Base-by-base conservation (phyloP, 306 rosid genomes). In the Coriaria nepalensis region DNA sequence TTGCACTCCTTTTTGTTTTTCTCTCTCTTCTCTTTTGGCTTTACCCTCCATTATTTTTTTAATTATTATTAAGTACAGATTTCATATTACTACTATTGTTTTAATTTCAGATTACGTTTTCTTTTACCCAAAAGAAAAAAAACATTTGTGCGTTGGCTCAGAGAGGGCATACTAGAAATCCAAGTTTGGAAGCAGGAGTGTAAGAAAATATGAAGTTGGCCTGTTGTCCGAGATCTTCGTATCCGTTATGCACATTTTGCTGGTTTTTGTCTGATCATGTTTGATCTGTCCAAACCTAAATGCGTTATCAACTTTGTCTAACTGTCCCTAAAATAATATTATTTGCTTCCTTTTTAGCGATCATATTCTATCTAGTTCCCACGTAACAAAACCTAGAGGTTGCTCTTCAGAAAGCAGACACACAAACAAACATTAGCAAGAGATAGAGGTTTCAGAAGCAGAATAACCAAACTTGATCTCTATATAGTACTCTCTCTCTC, bases 181-280 rank as follows among this genome's bases (percentile, higher is more conserved):
- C 51, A 60, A 59, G 50, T 60, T 4, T 45, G 15, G 2, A 20
- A 10, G 48, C 14, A 29, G 4, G 41, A 45, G 49, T 45, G 32
- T 20, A 20, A 20, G 1, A 20, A 40, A 13, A 58, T 57, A 35
- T 59, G 9, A 35, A 54, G 50, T 44, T 50, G 66, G 71, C 1
- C 15, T 14, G 64, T 56, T 62, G 64, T 64, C 68, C 73, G 68
- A 78, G 73, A 73, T 86, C 74, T 73, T 73, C 55, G 77, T 45
- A 37, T 43, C 37, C 33, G 59, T 52, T 50, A 52, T 39, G 14
- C 40, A 20, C 9, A 45, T 52, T 7, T 41, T 14, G 12, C 41
- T 38, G 35, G n/a, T 35, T n/a, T 44, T 38, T 4, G 33, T 34
- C 14, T 45, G 59, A 39, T 59, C 9, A 38, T 38, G 10, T 61